Evolutionary conservation across 1,284 basidiomycete species (phyloP).

Genomic region (Trichosporon sp.): DNA sequence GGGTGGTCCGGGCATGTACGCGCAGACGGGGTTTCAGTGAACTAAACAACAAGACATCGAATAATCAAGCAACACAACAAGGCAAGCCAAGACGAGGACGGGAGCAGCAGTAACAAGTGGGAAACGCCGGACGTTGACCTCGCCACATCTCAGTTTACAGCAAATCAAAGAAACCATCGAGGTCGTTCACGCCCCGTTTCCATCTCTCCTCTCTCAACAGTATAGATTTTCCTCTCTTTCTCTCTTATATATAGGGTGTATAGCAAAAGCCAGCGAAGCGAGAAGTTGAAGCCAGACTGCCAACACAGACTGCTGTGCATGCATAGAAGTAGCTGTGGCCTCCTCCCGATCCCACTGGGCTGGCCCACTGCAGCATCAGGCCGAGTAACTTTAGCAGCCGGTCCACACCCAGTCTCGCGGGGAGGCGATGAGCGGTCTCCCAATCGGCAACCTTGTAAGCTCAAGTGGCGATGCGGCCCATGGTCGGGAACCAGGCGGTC

Average conservation of each 20-base stretch:
- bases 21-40: conserved; percentile 31
- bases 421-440: neutral
- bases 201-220: neutral
- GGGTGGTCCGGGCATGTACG: conserved; percentile 32
- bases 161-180: conserved; percentile 2
- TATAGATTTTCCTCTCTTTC: neutral
- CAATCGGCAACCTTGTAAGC: no score
- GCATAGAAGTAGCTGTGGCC: neutral
- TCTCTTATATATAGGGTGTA: conserved; percentile 17
- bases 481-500: no score
- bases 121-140: neutral
- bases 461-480: no score
- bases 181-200: conserved; percentile 12
- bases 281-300: neutral
- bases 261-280: neutral
- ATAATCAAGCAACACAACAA: neutral
- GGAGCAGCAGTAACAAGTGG: neutral
- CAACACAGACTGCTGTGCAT: neutral
- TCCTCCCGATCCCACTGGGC: neutral
- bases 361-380: neutral
- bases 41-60: neutral
- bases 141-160: neutral
- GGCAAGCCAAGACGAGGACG: neutral
- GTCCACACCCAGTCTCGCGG: no score
- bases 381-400: neutral